Conservation (phyloP, 768 basidiomycete species). For the Punctularia strigosozonata region DNA sequence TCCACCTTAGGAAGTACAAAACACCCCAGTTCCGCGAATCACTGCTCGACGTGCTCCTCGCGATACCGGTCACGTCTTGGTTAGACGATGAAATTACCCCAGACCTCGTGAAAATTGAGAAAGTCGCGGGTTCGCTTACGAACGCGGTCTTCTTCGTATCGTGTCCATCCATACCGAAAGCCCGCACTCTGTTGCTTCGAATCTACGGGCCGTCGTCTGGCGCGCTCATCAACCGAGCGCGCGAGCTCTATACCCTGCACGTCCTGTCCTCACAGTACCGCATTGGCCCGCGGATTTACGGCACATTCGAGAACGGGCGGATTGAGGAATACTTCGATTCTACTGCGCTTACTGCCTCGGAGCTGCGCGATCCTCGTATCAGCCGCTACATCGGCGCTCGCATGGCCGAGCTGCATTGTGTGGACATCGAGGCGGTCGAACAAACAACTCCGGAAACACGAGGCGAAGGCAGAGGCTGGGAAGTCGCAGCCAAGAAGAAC, state of each 20-base stretch:
- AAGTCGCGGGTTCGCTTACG: slow-evolving; percentile 85
- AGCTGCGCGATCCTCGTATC: slow-evolving; percentile 64
- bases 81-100: slow-evolving; percentile 30
- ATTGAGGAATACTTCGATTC: slow-evolving; percentile 95
- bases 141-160: slow-evolving; percentile 97
- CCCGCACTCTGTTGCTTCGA: slow-evolving; percentile 71
- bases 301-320: slow-evolving; percentile 92
- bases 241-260: slow-evolving; percentile 82
- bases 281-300: slow-evolving; percentile 86
- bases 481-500: slow-evolving; percentile 53
- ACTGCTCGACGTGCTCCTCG: slow-evolving; percentile 42
- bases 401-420: slow-evolving; percentile 93
- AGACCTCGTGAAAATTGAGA: slow-evolving; percentile 48
- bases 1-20: slow-evolving; percentile 48
- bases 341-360: slow-evolving; percentile 60
- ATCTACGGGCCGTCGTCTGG: slow-evolving; percentile 87
- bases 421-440: slow-evolving; percentile 66
- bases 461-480: slow-evolving; percentile 36
- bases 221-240: slow-evolving; percentile 75
- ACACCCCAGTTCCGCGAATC: slow-evolving; percentile 39
- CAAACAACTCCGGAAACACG: slow-evolving; percentile 24
- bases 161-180: slow-evolving; percentile 36
- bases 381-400: slow-evolving; percentile 85
- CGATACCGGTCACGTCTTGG: slow-evolving; percentile 54
- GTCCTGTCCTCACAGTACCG: slow-evolving; percentile 78